Conservation (phyloP, 768 basidiomycete genomes). For the Phaeotremella skinneri region DNA sequence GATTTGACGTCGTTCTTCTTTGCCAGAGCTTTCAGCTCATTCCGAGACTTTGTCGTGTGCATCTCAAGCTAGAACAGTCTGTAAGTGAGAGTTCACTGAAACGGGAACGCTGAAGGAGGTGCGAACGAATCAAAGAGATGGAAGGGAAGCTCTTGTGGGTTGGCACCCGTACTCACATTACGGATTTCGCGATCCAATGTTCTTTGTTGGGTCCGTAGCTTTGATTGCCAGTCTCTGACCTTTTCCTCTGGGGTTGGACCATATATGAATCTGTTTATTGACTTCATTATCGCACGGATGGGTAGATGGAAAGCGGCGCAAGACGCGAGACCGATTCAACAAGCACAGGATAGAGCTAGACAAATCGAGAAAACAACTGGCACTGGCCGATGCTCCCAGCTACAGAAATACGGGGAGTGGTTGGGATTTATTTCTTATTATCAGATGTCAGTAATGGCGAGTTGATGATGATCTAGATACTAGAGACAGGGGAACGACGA, state of each 20-base stretch:
- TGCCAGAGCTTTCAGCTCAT: constrained; percentile 82
- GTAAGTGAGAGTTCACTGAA: neutral
- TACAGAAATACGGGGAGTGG: too few species aligned
- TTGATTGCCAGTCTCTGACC: constrained; percentile 85
- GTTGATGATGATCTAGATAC: neutral
- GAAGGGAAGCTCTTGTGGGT: neutral
- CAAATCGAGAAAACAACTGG: too few species aligned
- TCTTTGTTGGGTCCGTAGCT: constrained; percentile 76
- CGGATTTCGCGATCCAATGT: constrained; percentile 89
- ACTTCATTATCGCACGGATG: constrained; percentile 41
- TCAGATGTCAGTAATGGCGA: neutral
- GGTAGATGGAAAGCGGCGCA: neutral
- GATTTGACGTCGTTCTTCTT: constrained; percentile 87
- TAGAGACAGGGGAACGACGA: neutral
- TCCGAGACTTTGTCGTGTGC: constrained; percentile 74
- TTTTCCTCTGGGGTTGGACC: constrained; percentile 95
- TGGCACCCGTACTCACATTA: constrained; percentile 84
- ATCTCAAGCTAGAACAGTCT: constrained; percentile 64
- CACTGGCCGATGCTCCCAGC: too few species aligned
- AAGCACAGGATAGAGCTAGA: too few species aligned
- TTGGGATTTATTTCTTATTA: too few species aligned
- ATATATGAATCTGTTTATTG: constrained; percentile 84
- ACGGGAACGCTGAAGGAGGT: neutral
- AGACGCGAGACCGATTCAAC: neutral
- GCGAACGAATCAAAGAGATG: neutral